These are phyloP conservation scores for Kluyveromyces starmeri DNA, from an alignment of 805 yeast species.

Conservation along the genomic window DNA sequence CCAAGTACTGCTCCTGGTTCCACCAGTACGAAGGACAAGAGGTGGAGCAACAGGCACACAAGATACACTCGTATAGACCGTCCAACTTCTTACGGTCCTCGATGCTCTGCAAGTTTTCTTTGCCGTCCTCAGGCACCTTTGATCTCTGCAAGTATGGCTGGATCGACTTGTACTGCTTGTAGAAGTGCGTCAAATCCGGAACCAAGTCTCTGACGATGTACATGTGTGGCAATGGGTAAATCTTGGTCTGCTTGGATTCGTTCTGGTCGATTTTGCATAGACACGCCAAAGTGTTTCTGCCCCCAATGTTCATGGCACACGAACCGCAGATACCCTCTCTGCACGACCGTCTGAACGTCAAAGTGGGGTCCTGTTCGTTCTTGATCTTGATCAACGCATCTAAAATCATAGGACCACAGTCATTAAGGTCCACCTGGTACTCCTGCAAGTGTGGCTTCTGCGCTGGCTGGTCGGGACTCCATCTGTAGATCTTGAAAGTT, in stretches of 20 bases:
- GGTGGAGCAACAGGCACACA: slow-evolving; percentile 98
- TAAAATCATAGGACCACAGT: slow-evolving; percentile 96
- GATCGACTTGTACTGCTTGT: slow-evolving; percentile 96
- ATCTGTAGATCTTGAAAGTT: slow-evolving; percentile 88
- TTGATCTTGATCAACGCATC: slow-evolving; percentile 93
- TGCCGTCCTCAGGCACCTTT: slow-evolving; percentile 75
- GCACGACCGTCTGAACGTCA: slow-evolving; percentile 96
- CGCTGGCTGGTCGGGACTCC: slow-evolving; percentile 97
- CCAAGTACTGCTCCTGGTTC: slow-evolving; percentile 97
- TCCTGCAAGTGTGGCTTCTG: slow-evolving; percentile 79
- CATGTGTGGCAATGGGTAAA: slow-evolving; percentile 98
- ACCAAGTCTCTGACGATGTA: slow-evolving; percentile 94
- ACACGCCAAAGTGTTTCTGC: slow-evolving; percentile 94
- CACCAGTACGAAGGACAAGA: slow-evolving; percentile 99
- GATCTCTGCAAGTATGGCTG: slow-evolving; percentile 90
- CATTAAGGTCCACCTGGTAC: slow-evolving; percentile 77
- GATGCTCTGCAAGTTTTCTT: slow-evolving; percentile 82
- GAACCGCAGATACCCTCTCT: slow-evolving; percentile 99
- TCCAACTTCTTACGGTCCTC: slow-evolving; percentile 94
- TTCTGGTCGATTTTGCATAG: slow-evolving; percentile 87
- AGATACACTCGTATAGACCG: slow-evolving; percentile 93
- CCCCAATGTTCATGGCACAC: slow-evolving; percentile 99
- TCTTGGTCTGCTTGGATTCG: slow-evolving; percentile 63
- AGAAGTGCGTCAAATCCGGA: slow-evolving; percentile 95
- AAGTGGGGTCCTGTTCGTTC: slow-evolving; percentile 91